phyloP scores from a whole-genome alignment of 768 basidiomycete genomes.

The Leccinum subgranulosum region DNA sequence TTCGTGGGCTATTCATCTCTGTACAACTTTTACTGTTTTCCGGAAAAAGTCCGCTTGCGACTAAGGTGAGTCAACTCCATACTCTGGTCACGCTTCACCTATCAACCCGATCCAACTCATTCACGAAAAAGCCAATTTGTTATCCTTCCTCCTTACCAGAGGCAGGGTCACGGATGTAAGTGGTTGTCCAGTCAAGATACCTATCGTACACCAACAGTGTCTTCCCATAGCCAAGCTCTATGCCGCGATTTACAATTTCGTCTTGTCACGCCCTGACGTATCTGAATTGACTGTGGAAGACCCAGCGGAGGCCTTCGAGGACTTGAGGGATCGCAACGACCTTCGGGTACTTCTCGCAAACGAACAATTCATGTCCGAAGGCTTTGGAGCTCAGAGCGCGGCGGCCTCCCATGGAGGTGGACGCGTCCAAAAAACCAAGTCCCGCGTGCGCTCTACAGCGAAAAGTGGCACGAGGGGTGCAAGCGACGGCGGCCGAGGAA shows the following conservation, averaged over 20 bases:
- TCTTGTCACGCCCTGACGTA: conserved; percentile 60
- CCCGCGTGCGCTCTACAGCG: conserved; percentile 29
- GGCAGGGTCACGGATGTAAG: conserved; percentile 87
- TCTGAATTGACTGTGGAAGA: conserved; percentile 98
- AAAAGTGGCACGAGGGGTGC: conserved; percentile 22
- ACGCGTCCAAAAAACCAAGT: conserved; percentile 37
- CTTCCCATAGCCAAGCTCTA: conserved; percentile 73
- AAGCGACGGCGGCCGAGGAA: conserved; percentile 40
- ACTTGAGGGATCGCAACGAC: conserved; percentile 91
- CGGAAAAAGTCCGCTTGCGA: conserved; percentile 83
- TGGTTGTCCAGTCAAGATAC: not conserved
- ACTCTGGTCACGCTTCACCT: not conserved
- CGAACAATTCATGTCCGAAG: conserved; percentile 68
- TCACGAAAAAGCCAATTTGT: conserved; percentile 78
- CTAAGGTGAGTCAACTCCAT: conserved; percentile 58
- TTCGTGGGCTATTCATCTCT: conserved; percentile 93
- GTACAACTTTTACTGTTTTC: conserved; percentile 95
- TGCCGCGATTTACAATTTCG: conserved; percentile 76
- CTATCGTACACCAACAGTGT: not conserved
- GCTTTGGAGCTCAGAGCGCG: conserved; percentile 43
- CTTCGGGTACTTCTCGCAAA: conserved; percentile 70
- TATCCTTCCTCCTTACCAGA: conserved; percentile 87
- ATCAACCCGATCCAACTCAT: not conserved
- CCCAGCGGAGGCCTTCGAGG: conserved; percentile 97
- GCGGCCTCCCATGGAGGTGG: conserved; percentile 48